A percentile compares a stretch with the other conserved stretches of the same genome.
Conservation (phyloP, 345 rosid species). For the Murraya paniculata region DNA sequence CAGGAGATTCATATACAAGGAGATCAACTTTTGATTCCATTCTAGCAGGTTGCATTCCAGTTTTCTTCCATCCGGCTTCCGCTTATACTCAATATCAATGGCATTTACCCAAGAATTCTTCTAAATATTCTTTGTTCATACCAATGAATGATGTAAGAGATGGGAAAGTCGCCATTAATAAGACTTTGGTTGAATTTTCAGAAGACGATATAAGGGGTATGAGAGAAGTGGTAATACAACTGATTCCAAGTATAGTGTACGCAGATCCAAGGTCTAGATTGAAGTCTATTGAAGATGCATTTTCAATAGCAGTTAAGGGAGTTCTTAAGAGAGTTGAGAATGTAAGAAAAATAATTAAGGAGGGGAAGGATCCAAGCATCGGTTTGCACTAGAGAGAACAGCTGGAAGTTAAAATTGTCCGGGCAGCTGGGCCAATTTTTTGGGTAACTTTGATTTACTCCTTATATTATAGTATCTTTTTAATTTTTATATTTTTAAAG, state of each 20-base stretch:
- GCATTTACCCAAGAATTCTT: slow-evolving; percentile 41
- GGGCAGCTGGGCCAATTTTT: neutral
- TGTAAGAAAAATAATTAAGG: slow-evolving; percentile 18
- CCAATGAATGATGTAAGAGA: slow-evolving; percentile 27
- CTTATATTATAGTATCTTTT: too few relatives aligned
- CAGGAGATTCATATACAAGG: slow-evolving; percentile 61
- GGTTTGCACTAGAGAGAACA: slow-evolving; percentile 20
- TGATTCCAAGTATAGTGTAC: slow-evolving; percentile 54
- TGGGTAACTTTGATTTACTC: neutral
- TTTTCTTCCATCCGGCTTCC: slow-evolving; percentile 55
- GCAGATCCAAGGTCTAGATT: slow-evolving; percentile 25
- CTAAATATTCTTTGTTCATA: slow-evolving; percentile 46
- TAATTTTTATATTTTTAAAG: too few relatives aligned
- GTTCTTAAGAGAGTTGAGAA: slow-evolving; percentile 30
- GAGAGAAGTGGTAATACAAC: slow-evolving; percentile 42
- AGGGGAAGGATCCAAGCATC: slow-evolving; percentile 26
- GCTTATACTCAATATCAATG: slow-evolving; percentile 51
- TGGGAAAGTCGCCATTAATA: slow-evolving; percentile 21
- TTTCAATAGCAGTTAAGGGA: slow-evolving; percentile 42
- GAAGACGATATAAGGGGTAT: slow-evolving; percentile 25
- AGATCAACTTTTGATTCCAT: slow-evolving; percentile 60
- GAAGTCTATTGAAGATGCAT: slow-evolving; percentile 43
- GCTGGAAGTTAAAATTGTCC: slow-evolving; percentile 7
- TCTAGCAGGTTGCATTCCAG: slow-evolving; percentile 59
- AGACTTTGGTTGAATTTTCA: slow-evolving; percentile 28